These are phyloP conservation scores for Chlamydomonas applanata DNA, from an alignment of 139 green algal genomes.

Conservation along the genomic window DNA sequence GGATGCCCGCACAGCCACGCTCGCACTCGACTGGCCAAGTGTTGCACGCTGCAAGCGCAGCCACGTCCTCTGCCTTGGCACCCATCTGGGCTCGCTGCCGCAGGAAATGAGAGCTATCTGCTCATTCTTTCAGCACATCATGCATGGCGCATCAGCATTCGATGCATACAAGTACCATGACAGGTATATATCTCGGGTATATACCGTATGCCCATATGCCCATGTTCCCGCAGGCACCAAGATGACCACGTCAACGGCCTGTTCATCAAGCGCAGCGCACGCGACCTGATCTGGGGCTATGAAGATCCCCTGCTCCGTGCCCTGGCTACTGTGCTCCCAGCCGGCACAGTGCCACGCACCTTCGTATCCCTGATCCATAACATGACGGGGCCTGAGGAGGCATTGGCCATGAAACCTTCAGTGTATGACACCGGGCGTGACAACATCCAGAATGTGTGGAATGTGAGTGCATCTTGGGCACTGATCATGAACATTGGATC, in stretches of 20 bases:
- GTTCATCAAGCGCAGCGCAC: slow-evolving; percentile 22
- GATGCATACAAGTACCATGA: too few species aligned
- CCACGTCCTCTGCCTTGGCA: too few species aligned
- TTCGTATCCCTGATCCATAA: slow-evolving; percentile 21
- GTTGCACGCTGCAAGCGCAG: too few species aligned
- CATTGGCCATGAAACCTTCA: neutral
- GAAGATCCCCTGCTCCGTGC: slow-evolving; percentile 30
- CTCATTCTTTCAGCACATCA: too few species aligned
- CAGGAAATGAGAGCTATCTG: too few species aligned
- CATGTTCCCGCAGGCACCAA: slow-evolving; percentile 5
- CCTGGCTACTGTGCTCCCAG: slow-evolving; percentile 18
- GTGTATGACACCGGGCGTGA: slow-evolving; percentile 4
- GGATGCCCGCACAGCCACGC: too few species aligned
- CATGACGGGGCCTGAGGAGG: slow-evolving; percentile 18
- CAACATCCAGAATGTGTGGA: slow-evolving; percentile 8
- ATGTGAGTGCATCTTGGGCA: slow-evolving; percentile 16
- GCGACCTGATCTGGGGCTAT: slow-evolving; percentile 36
- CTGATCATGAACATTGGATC: too few species aligned
- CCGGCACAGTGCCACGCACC: slow-evolving; percentile 4
- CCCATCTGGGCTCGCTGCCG: too few species aligned
- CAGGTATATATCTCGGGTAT: neutral
- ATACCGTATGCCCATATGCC: neutral
- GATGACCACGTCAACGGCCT: slow-evolving; percentile 28
- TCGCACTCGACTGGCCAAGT: too few species aligned
- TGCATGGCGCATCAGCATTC: too few species aligned